Evolutionary conservation across 169 alveolate genomes (phyloP), one percentile per base, ranked within the genome.

Genomic region (Besnoitia besnoiti): DNA sequence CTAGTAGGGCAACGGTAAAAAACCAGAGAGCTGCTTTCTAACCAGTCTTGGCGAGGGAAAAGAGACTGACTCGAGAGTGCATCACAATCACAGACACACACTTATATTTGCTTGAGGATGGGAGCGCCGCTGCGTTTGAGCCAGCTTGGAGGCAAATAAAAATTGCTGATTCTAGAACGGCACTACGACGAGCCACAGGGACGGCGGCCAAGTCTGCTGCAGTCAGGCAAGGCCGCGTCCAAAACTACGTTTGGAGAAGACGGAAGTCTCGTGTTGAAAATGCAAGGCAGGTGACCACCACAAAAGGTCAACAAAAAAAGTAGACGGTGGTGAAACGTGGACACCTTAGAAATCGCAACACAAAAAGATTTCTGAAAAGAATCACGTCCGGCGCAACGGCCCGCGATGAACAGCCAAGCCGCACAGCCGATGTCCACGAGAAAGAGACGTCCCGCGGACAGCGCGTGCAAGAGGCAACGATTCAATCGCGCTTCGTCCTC

Each of bases 391-490:
- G n/a, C 67, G 12, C 55, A 55, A 19, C 67, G 12, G 67, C 67
- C 67, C 12, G 67, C 67, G 67, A 55, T 55, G 67, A 55, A 3
- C 67, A 55, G 67, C 67, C 67, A 55, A 55, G 67, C 67, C 24
- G 12, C 67, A 19, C 12, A 5, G 67, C 67, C 67, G 67, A 55
- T 55, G 67, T 49, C 67, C 67, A 19, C 24, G 67, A 55, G 67
- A 19, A 55, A 55, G 67, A 55, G 67, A 55, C 67, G 67, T 55
- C 33, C 67, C 67, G 67, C 67, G 30, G 27, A 55, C 67, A 55
- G 67, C 67, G 67, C 67, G 67, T 55, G 67, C 67, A 55, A 55
- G 67, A 55, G 67, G 67, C 67, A n/a, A 55, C 27, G 59, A 49
- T 16, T 19, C 12, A 55, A 55, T 16, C 67, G 67, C 67, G 67